phyloP scores from a whole-genome alignment of 2,329 filamentous ascomycete genomes.

The Neofusicoccum cordaticola region DNA sequence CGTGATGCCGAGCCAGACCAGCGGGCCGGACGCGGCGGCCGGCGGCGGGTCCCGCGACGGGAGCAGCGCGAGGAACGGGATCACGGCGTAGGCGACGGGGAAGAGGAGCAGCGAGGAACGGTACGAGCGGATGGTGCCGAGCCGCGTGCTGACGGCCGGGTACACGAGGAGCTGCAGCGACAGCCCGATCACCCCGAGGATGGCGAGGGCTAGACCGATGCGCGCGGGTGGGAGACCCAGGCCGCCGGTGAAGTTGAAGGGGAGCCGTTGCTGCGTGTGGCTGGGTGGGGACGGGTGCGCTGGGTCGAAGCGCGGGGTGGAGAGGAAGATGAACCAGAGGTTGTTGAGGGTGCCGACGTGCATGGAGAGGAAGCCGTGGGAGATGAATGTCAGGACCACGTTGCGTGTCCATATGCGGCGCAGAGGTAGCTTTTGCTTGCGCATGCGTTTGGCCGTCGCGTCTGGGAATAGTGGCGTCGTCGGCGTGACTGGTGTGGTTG shows the following conservation, averaged over 20 bases:
- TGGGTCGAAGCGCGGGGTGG: constrained; percentile 43
- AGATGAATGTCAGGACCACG: constrained; percentile 42
- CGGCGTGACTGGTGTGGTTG: neutral
- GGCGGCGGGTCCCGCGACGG: constrained; percentile 41
- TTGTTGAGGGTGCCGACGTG: constrained; percentile 51
- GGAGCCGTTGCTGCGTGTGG: constrained; percentile 36
- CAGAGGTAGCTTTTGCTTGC: constrained; percentile 42
- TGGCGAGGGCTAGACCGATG: constrained; percentile 48
- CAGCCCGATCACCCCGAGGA: constrained; percentile 49
- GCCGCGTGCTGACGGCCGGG: constrained; percentile 39
- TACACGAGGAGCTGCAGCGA: constrained; percentile 47
- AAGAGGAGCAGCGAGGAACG: constrained; percentile 44
- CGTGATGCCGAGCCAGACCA: constrained; percentile 45
- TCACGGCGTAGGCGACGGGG: constrained; percentile 43
- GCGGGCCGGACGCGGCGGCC: constrained; percentile 36
- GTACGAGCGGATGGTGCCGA: constrained; percentile 43
- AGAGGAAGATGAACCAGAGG: constrained; percentile 51
- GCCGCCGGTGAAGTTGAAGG: constrained; percentile 49
- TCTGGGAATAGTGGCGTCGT: neutral
- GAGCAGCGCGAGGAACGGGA: constrained; percentile 44
- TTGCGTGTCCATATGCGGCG: constrained; percentile 48
- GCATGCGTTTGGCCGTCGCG: constrained; percentile 19
- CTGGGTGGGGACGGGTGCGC: constrained; percentile 30
- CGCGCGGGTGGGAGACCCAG: constrained; percentile 46
- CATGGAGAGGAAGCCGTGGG: constrained; percentile 46